Evolutionary conservation across 192 early-diverging fungal genomes (phyloP), one percentile per base, ranked within the genome.

Genomic region (Pilobolus umbonatus): DNA sequence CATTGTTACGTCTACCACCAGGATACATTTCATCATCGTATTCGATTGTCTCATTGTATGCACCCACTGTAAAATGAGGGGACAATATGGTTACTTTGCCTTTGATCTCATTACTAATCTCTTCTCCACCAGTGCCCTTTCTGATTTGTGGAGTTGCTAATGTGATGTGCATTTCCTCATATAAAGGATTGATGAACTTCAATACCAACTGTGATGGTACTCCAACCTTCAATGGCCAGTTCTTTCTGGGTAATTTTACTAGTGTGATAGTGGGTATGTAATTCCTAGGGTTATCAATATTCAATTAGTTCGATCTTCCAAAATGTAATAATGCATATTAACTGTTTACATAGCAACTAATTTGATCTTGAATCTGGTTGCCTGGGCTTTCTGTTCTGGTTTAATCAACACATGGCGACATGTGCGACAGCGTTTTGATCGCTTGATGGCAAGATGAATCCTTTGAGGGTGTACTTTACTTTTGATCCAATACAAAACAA

Each of bases 331-430:
- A 36, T 44, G 25, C 4, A 42, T 29, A 67, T 19, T 9, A 35
- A 25, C 50, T 10, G 21, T 76, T 69, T 75, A 87, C 88, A 86
- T 76, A 0, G 92, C 94, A 53, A 92, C 82, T 42, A 91, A 76
- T 65, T 92, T 90, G 72, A 96, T 92, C 64, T 88, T 91, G 79
- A 94, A 96, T 49, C 84, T 75, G 1, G 87, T 90, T 5, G 82
- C 76, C 57, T 94, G 91, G 1, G 92, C 91, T 63, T 94, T 95
- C 65, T 87, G 85, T 56, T 95, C 92, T 0, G 95, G 93, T 64
- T 95, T 95, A 55, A 93, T 86, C 19, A 98, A 74, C 38, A 95
- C 87, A 65, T 94, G 87, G 34, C 89, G 84, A 77, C 95, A 98
- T 4, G 75, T 65, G 34, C 90, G 81, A 67, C 95, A 98, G 30